Evolutionary conservation across 176 grass and related monocot species (phyloP).

Genomic region (Cenchrus purpureus): DNA sequence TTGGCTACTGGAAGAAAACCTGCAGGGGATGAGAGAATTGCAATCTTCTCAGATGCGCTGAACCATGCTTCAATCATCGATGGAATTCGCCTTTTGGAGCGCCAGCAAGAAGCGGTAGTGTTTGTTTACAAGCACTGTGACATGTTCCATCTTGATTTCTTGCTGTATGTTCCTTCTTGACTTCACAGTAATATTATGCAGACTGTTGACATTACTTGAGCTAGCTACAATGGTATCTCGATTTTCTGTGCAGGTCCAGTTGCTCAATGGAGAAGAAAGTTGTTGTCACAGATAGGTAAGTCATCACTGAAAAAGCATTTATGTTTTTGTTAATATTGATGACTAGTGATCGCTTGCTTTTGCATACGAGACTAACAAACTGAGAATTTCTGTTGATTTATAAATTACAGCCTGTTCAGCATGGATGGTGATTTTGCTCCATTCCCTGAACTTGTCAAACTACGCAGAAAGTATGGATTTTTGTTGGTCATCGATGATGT

Average conservation of each 20-base stretch:
- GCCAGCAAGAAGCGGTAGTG: constrained; percentile 58
- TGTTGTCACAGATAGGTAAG: constrained; percentile 87
- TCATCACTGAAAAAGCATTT: constrained; percentile 30
- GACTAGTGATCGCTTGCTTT: background rate
- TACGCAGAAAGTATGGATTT: constrained; percentile 82
- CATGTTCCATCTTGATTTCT: constrained; percentile 73
- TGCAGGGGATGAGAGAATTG: constrained; percentile 51
- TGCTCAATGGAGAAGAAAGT: constrained; percentile 85
- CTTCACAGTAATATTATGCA: constrained; percentile 20
- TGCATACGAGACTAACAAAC: background rate
- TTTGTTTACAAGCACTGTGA: constrained; percentile 92
- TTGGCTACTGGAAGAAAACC: constrained; percentile 56
- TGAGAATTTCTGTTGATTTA: constrained; percentile 33
- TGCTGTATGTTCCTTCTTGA: constrained; percentile 69
- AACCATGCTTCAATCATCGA: constrained; percentile 98
- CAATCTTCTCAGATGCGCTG: constrained; percentile 86
- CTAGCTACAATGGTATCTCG: background rate
- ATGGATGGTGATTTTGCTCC: constrained; percentile 99
- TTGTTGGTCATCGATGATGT: constrained; percentile 94
- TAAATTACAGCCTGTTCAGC: constrained; percentile 81
- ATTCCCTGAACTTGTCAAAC: constrained; percentile 64
- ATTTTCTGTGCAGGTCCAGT: constrained; percentile 48
- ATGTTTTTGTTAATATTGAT: constrained; percentile 10
- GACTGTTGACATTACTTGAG: background rate
- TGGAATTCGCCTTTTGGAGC: constrained; percentile 73